These are phyloP conservation scores for Diaporthe amygdali DNA, from an alignment of 2,329 filamentous ascomycete species.

Conservation along the genomic window DNA sequence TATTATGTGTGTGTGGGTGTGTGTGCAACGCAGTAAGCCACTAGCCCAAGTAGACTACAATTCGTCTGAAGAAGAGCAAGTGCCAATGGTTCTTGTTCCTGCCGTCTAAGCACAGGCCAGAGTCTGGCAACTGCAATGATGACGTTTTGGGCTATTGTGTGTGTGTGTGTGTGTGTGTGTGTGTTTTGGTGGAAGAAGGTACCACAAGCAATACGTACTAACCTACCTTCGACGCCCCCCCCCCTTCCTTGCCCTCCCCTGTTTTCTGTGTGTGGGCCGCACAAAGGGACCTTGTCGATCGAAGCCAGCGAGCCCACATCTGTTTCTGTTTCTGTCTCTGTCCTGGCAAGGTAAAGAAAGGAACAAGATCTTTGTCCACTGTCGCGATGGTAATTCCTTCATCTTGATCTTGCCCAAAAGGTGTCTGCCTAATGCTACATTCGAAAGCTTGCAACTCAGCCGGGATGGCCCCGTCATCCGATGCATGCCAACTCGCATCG, in stretches of 20 bases:
- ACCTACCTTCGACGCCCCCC: neutral
- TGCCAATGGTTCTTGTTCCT: neutral
- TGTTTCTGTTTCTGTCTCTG: neutral
- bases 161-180: neutral
- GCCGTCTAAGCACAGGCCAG: neutral
- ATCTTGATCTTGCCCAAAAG: slow-evolving; percentile 12
- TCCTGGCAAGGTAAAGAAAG: neutral
- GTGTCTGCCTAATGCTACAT: slow-evolving; percentile 20
- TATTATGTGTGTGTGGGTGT: neutral
- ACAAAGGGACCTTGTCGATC: neutral
- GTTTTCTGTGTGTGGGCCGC: neutral
- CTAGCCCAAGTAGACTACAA: neutral
- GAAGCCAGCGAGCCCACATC: neutral
- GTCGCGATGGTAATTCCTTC: neutral
- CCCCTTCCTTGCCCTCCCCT: neutral
- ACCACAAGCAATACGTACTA: neutral
- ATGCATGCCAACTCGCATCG: slow-evolving; percentile 17
- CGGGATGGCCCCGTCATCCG: slow-evolving; percentile 17
- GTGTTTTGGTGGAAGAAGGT: neutral
- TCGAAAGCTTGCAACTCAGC: slow-evolving; percentile 21
- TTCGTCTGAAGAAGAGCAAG: neutral
- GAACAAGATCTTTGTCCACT: neutral
- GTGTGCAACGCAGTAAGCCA: neutral
- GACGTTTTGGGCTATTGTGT: neutral
- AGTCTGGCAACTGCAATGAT: neutral